A percentile compares a stretch with the other conserved stretches of the same genome.
These are phyloP conservation scores for Amanita exitialis DNA, from an alignment of 768 basidiomycete genomes.

Conservation along the genomic window DNA sequence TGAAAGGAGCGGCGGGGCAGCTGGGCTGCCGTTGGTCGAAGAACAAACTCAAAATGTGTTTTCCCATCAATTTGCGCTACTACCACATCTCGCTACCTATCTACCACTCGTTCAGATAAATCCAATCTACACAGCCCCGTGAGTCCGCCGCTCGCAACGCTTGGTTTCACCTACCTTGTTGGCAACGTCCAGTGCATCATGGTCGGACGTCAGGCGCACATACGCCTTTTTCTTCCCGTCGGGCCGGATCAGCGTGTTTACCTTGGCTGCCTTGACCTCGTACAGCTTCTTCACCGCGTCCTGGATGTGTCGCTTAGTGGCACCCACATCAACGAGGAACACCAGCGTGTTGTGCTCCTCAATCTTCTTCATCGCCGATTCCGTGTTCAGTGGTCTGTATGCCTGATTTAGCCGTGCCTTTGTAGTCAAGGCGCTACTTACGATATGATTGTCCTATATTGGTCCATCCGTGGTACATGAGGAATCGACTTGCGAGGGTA, in stretches of 20 bases:
- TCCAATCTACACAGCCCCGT: conserved; percentile 53
- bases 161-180: conserved; percentile 64
- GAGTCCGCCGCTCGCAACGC: background rate
- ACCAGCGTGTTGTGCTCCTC: conserved; percentile 99
- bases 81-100: background rate
- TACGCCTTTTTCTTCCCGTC: conserved; percentile 99
- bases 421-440: conserved; percentile 27
- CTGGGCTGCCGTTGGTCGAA: background rate
- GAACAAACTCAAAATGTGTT: background rate
- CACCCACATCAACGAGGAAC: conserved; percentile 89
- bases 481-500: conserved; percentile 95
- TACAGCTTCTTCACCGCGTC: conserved; percentile 99
- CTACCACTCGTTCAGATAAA: conserved; percentile 63
- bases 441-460: conserved; percentile 91
- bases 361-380: conserved; percentile 99
- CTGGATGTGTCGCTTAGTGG: conserved; percentile 99
- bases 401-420: background rate
- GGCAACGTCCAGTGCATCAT: conserved; percentile 93
- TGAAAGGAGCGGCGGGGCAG: conserved; percentile 6
- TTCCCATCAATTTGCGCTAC: background rate
- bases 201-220: conserved; percentile 89
- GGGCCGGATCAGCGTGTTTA: conserved; percentile 98
- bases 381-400: conserved; percentile 78
- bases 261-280: conserved; percentile 90
- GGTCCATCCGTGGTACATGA: conserved; percentile 92